Evolutionary conservation across 768 basidiomycete species (phyloP).

Genomic region (Krasilnikovozyma curviuscula): DNA sequence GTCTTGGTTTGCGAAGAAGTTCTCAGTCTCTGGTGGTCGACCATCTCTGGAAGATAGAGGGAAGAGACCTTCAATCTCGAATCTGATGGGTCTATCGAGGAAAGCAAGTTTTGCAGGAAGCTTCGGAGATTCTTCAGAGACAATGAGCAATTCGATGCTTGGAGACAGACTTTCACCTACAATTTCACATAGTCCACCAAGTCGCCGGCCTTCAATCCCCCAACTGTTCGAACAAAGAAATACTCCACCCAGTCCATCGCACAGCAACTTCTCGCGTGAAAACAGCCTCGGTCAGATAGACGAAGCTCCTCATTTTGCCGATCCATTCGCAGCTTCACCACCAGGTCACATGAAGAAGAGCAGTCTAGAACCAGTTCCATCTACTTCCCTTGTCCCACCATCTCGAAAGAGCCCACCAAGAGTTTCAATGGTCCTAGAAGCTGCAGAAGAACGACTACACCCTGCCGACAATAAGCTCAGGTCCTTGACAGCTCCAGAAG

Average conservation of each 20-base stretch:
- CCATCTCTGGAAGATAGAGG: neutral
- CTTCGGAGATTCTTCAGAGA: conserved; percentile 9
- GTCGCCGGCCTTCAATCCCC: neutral
- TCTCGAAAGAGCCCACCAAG: conserved; percentile 13
- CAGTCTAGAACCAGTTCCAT: neutral
- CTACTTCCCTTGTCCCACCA: conserved; percentile 13
- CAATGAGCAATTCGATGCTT: neutral
- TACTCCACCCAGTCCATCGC: neutral
- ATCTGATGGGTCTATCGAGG: conserved; percentile 14
- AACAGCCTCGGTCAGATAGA: neutral
- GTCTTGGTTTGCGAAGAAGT: conserved; percentile 27
- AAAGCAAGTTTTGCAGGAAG: conserved; percentile 15
- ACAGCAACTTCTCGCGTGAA: too few species aligned
- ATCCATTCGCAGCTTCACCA: neutral
- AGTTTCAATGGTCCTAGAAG: conserved; percentile 21
- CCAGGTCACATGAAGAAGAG: neutral
- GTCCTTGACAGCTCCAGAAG: too few species aligned
- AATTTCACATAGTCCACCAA: neutral
- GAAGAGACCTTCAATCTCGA: conserved; percentile 6
- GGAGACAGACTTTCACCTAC: neutral
- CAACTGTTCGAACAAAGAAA: neutral
- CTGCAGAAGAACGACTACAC: conserved; percentile 17
- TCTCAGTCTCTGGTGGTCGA: conserved; percentile 13
- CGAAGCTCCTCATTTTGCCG: neutral
- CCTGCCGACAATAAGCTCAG: neutral